Conservation (phyloP, 257 asterid genomes). For the Paraleonurus japonicus region DNA sequence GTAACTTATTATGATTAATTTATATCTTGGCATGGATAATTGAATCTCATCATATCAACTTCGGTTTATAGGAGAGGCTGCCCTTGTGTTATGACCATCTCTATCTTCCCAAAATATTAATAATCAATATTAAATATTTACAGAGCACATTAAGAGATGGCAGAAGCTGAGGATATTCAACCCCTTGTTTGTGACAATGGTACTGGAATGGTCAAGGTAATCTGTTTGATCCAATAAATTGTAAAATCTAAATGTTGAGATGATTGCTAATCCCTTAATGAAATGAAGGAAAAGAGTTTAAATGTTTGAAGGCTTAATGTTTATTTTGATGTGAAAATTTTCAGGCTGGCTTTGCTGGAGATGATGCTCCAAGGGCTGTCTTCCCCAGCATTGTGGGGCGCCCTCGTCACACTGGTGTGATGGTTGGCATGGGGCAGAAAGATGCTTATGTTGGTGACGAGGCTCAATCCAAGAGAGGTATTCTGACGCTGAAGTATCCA, state of each 20-base stretch:
- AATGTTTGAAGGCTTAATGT: background rate
- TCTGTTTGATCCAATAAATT: background rate
- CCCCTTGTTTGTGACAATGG: constrained; percentile 69
- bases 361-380: constrained; percentile 70
- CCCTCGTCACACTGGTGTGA: constrained; percentile 73
- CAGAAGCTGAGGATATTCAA: constrained; percentile 60
- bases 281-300: background rate
- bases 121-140: background rate
- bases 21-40: background rate
- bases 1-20: background rate
- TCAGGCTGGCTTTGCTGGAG: constrained; percentile 70
- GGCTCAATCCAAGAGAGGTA: constrained; percentile 89
- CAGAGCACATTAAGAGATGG: constrained; percentile 47
- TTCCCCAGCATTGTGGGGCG: constrained; percentile 65
- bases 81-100: background rate
- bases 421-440: constrained; percentile 91
- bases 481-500: constrained; percentile 76
- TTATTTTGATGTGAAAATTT: constrained; percentile 12
- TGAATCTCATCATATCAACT: constrained; percentile 9
- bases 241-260: background rate
- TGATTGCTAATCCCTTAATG: background rate
- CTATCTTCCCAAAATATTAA: background rate
- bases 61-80: background rate
- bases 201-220: constrained; percentile 67
- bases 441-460: constrained; percentile 87